Evolutionary conservation across 805 yeast species (phyloP).

Genomic region (Ogataea minuta): DNA sequence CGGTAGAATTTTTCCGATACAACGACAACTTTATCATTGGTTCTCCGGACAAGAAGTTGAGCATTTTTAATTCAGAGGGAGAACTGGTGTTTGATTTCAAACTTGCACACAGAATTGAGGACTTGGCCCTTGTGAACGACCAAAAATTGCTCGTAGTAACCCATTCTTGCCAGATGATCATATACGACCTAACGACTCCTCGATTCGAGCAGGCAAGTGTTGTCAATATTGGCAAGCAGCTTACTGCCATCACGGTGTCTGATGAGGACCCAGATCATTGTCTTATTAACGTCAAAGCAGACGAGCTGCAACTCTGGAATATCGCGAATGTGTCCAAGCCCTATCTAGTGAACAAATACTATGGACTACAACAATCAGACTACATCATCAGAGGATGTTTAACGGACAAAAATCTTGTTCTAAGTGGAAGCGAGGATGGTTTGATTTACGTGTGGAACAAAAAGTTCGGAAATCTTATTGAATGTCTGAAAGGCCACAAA

Average conservation of each 20-base stretch:
- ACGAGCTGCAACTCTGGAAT: slow-evolving; percentile 82
- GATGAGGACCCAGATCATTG: slow-evolving; percentile 47
- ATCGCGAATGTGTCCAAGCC: slow-evolving; percentile 47
- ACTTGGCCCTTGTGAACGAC: slow-evolving; percentile 63
- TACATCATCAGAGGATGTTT: slow-evolving; percentile 74
- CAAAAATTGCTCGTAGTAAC: slow-evolving; percentile 63
- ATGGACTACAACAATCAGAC: slow-evolving; percentile 70
- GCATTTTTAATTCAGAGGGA: slow-evolving; percentile 42
- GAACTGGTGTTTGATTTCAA: slow-evolving; percentile 26
- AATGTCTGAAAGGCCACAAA: slow-evolving; percentile 59
- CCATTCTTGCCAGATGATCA: slow-evolving; percentile 57
- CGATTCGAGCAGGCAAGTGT: slow-evolving; percentile 29
- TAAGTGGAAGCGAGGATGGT: slow-evolving; percentile 86
- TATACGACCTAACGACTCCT: slow-evolving; percentile 47
- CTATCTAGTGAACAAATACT: slow-evolving; percentile 55
- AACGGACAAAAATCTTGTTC: slow-evolving; percentile 68
- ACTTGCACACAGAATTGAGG: slow-evolving; percentile 53
- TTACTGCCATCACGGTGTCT: slow-evolving; percentile 65
- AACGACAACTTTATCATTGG: slow-evolving; percentile 58
- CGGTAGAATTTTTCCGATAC: slow-evolving; percentile 66
- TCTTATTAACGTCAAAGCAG: slow-evolving; percentile 65
- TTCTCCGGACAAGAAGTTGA: slow-evolving; percentile 68
- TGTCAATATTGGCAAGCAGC: slow-evolving; percentile 51
- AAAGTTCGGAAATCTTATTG: slow-evolving; percentile 63
- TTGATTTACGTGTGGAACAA: slow-evolving; percentile 76